These are phyloP conservation scores for Curvularia hawaiiensis DNA, from an alignment of 2,329 filamentous ascomycete species.

Conservation along the genomic window DNA sequence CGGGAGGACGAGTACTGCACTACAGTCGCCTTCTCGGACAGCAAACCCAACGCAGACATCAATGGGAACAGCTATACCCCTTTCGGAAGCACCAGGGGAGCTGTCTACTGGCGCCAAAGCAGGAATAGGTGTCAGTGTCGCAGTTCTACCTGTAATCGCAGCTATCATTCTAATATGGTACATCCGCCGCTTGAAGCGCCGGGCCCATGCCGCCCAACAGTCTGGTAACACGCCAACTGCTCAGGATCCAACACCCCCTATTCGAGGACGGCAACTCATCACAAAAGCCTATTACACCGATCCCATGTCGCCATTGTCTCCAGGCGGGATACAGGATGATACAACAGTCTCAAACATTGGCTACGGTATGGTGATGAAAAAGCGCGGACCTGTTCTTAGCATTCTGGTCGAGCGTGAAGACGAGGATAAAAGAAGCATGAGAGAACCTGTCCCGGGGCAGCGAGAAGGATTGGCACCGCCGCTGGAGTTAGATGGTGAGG, in stretches of 20 bases:
- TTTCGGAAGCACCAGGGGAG: slow-evolving; percentile 10
- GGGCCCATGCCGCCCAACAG: slow-evolving; percentile 18
- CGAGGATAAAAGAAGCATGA: slow-evolving; percentile 19
- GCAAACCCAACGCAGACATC: slow-evolving; percentile 1
- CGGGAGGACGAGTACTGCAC: not conserved
- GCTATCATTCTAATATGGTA: slow-evolving; percentile 28
- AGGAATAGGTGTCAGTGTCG: slow-evolving; percentile 26
- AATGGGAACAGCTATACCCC: slow-evolving; percentile 21
- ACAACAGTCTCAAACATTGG: slow-evolving; percentile 12
- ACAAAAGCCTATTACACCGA: slow-evolving; percentile 12
- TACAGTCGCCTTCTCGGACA: not conserved
- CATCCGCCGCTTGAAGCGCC: slow-evolving; percentile 33
- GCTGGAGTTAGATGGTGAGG: slow-evolving; percentile 31
- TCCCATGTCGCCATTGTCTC: slow-evolving; percentile 11
- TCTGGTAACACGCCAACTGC: not conserved
- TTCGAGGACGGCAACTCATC: not conserved
- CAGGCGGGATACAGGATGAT: not conserved
- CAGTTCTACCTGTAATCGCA: slow-evolving; percentile 18
- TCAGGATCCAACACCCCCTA: too few relatives aligned
- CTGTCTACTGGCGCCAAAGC: slow-evolving; percentile 33
- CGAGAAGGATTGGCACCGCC: slow-evolving; percentile 30
- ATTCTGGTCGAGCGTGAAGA: slow-evolving; percentile 32
- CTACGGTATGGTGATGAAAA: slow-evolving; percentile 23
- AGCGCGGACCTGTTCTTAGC: slow-evolving; percentile 27
- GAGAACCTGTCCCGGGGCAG: slow-evolving; percentile 35